These are phyloP conservation scores for Phytopythium sindhum DNA, from an alignment of 352 stramenopile genomes.

Conservation along the genomic window DNA sequence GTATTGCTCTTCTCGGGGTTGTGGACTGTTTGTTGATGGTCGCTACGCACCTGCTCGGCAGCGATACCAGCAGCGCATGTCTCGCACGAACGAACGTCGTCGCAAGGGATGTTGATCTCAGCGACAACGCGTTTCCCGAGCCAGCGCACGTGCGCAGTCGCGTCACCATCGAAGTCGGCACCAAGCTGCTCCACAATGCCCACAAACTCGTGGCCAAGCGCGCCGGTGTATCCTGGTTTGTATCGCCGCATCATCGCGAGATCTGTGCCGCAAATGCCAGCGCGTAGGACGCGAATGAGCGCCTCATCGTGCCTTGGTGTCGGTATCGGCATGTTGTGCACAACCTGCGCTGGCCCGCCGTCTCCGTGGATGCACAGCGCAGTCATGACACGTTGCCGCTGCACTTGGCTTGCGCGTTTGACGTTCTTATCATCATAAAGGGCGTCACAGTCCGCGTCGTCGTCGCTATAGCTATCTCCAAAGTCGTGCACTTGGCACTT, in stretches of 20 bases:
- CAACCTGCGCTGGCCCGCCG: slow-evolving; percentile 18
- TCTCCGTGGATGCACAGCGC: slow-evolving; percentile 47
- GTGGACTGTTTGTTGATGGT: slow-evolving; percentile 2
- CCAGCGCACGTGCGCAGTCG: slow-evolving; percentile 24
- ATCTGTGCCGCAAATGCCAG: slow-evolving; percentile 73
- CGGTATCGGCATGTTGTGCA: slow-evolving; percentile 37
- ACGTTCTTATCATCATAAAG: background rate
- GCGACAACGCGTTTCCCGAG: slow-evolving; percentile 84
- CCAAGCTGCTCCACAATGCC: slow-evolving; percentile 73
- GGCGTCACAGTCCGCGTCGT: background rate
- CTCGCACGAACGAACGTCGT: slow-evolving; percentile 10
- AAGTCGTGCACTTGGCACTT: slow-evolving; percentile 16
- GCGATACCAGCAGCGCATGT: slow-evolving; percentile 36
- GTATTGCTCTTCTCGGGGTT: background rate
- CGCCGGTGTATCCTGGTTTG: slow-evolving; percentile 62
- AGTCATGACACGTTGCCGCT: slow-evolving; percentile 32
- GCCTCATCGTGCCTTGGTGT: slow-evolving; percentile 35
- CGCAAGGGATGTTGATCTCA: slow-evolving; percentile 90
- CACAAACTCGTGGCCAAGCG: slow-evolving; percentile 89
- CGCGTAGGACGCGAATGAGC: slow-evolving; percentile 55
- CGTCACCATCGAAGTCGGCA: slow-evolving; percentile 17
- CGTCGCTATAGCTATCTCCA: background rate
- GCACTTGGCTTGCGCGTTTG: background rate
- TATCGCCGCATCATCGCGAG: slow-evolving; percentile 74
- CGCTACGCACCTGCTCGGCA: slow-evolving; percentile 19